These are phyloP conservation scores for Tephrocybe sp. DNA, from an alignment of 768 basidiomycete genomes.

Conservation along the genomic window DNA sequence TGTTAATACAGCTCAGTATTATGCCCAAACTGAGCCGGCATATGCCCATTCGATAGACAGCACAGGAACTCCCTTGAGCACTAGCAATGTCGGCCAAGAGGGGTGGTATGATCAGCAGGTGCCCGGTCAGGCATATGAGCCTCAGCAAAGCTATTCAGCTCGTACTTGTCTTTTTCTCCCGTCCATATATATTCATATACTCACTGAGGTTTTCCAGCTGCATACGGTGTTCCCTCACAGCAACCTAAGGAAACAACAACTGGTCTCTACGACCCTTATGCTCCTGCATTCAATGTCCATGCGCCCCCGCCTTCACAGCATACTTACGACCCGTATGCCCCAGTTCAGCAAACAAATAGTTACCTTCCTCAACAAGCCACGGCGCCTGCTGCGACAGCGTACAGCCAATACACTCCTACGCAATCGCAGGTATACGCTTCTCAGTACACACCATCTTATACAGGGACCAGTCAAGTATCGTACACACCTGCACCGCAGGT, in stretches of 20 bases:
- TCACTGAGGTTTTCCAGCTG: constrained; percentile 5
- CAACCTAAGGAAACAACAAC: constrained; percentile 6
- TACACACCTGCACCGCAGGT: constrained; percentile 9
- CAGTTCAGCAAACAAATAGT: constrained; percentile 12
- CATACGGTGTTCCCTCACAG: constrained; percentile 10
- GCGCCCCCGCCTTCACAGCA: constrained; percentile 23
- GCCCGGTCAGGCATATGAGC: constrained; percentile 24
- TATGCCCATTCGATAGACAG: constrained; percentile 10
- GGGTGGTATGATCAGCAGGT: constrained; percentile 30
- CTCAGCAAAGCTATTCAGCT: constrained; percentile 12
- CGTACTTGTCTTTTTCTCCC: constrained; percentile 8
- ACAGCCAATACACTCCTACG: constrained; percentile 19
- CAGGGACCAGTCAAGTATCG: constrained; percentile 6
- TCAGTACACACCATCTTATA: constrained; percentile 20
- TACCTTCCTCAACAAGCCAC: constrained; percentile 9
- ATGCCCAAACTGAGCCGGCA: constrained; percentile 19
- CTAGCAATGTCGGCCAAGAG: constrained; percentile 21
- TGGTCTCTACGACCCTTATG: constrained; percentile 35
- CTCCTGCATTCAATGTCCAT: constrained; percentile 22
- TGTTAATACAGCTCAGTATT: constrained; percentile 13
- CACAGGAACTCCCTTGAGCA: constrained; percentile 8
- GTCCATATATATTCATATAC: not conserved
- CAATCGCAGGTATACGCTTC: constrained; percentile 16
- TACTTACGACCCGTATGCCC: constrained; percentile 27
- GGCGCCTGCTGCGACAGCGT: constrained; percentile 2